Evolutionary conservation across 208 protist species (phyloP), one percentile per base, ranked within the genome.

Genomic region (Wallacemonas sp.): DNA sequence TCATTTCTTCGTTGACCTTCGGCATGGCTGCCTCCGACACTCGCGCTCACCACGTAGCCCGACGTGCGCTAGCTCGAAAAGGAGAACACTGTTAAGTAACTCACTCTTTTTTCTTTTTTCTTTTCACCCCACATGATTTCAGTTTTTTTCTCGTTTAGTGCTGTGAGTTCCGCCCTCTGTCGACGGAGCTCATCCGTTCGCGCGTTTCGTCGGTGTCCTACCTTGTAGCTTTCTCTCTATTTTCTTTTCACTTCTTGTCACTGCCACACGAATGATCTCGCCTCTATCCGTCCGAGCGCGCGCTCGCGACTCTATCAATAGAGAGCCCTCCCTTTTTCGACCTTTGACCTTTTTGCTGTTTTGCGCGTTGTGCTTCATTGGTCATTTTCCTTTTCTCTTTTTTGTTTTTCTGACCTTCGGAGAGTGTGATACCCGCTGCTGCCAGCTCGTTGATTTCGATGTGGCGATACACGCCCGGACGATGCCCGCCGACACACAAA

Each of bases 101-200:
- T 68, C 41, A 21, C 65, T 46, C 41, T n/a, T 60, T 59, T 50
- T 61, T 36, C 32, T 64, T 41, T 41, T 75, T 22, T 48, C 37
- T 1, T 41, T 12, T n/a, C 4, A 24, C 26, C 44, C 58, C 42
- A 32, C 30, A 27, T 37, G 3, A 41, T 22, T 41, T 65, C 3
- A 44, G 39, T 73, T 34, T 60, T 60, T 63, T 66, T 53, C 45
- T 65, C 26, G 60, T 29, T 66, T 44, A 48, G n/a, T 22, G 5
- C 12, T 21, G n/a, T 12, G 5, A 48, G 6, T 9, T 48, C n/a
- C n/a, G n/a, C 12, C 42, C 42, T 12, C 42, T 48, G 42, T 21
- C n/a, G 42, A 12, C 42, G n/a, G 42, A 12, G n/a, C 42, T 48
- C 12, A 8, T 9, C 12, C 42, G 42, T 21, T 21, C 6, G n/a